Evolutionary conservation across 176 grass and related monocot species (phyloP), one percentile per base, ranked within the genome.

Genomic region (Triticum dicoccoides): DNA sequence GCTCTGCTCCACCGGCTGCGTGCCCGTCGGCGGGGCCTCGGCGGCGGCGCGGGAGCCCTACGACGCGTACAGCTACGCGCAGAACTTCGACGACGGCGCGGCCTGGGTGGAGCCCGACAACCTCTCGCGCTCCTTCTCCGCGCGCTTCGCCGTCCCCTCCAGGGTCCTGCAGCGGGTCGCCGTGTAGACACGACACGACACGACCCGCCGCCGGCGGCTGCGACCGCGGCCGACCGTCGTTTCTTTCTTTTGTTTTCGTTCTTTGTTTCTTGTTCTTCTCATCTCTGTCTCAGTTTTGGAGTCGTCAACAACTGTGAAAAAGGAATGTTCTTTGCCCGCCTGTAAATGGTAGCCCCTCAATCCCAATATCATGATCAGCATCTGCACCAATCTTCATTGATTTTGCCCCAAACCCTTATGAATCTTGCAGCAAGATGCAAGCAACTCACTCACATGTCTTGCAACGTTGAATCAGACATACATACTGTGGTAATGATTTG

Each of bases 31-130:
- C 61, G 35, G 68, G 3, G 7, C 52, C 5, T 58, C 54, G 56
- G 5, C 44, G 23, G 78, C 35, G 88, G 80, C 29, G 61, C 73
- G 63, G 86, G 89, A 84, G 79, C 86, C 87, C 0, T 98, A 98
- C 86, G 95, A 98, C 85, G 90, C 79, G 3, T 83, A 90, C 65
- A 92, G 91, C 49, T 99, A 99, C 70, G 92, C 92, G 61, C 94
- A 99, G 87, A 99, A 99, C 82, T 99, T 99, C 65, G 97, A 99
- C 76, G 92, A 96, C 37, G 94, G 97, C 45, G 75, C 82, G 12
- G 79, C 90, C 1, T 94, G 91, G 92, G 94, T 90, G 74, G 94
- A 99, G 83, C 90, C 92, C 21, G 97, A 99, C 8, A 91, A 96
- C 80, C 88, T 99, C 78, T 89, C 90, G 15, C 86, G 92, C 12